Percentiles rank a stretch among this genome's conserved stretches.
Conservation (phyloP, 2,329 filamentous ascomycete genomes). For the Neofusicoccum laricinum region DNA sequence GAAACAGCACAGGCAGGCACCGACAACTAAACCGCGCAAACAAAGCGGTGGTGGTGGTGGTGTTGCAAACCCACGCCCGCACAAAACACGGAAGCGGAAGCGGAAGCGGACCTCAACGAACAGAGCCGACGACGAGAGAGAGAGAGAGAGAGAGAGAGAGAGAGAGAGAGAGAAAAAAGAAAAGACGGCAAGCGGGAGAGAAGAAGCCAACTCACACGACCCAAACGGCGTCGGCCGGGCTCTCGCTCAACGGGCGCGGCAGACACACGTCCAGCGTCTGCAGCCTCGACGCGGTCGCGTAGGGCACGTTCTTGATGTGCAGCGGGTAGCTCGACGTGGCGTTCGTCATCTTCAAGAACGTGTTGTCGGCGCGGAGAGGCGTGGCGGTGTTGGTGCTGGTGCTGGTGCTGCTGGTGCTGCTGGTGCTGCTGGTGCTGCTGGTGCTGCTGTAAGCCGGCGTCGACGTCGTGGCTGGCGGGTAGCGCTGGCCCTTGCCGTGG, state of each 20-base stretch:
- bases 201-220: conserved; percentile 29
- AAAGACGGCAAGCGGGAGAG: not conserved
- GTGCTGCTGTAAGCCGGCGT: no score
- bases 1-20: no score
- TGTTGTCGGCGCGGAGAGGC: conserved; percentile 6
- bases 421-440: no score
- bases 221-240: conserved; percentile 28
- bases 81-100: not conserved
- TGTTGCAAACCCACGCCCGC: no score
- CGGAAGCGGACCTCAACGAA: not conserved
- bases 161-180: not conserved
- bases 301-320: conserved; percentile 25
- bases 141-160: no score
- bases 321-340: conserved; percentile 15
- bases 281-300: conserved; percentile 30
- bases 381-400: not conserved
- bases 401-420: no score
- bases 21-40: no score
- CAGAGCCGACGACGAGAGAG: no score
- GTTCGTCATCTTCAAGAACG: conserved; percentile 4
- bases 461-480: no score
- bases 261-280: conserved; percentile 45
- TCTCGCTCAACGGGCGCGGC: conserved; percentile 29
- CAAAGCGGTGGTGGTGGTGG: no score
- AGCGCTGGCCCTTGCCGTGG: no score